Evolutionary conservation across 805 yeast species (phyloP), one percentile per base, ranked within the genome.

Genomic region (Hanseniaspora meyeri): DNA sequence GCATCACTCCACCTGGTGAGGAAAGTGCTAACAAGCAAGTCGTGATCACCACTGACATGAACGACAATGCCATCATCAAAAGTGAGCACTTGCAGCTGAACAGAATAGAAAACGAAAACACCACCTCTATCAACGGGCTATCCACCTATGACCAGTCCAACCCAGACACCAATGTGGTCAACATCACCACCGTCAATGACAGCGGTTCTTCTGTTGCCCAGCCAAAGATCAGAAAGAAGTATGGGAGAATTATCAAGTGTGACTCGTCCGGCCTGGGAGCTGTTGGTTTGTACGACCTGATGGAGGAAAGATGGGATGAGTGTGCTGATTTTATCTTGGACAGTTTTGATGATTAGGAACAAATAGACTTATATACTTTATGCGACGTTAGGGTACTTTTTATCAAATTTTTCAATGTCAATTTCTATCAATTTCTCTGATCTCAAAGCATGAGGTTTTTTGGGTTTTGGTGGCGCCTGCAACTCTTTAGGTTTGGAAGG

Each of bases 191-290:
- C 4, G 31, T 53, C 19, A 24, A 24, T 14, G 57, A 38, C 8
- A 14, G 29, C 7, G 19, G 34, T 29, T 38, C 24, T 11, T 24
- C 43, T 16, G 39, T 46, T 16, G 36, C 51, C 4, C 57, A 53
- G 39, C 50, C 57, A 65, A 78, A 83, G 65, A 96, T 96, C 40
- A 79, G 97, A 66, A 82, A 87, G 68, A 91, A 89, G 68, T 88
- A 82, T 65, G 98, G 98, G 24, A 77, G 96, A 59, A 96, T 93
- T 2, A 69, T 90, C 53, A 80, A 83, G 62, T 78, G 93, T 6
- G 81, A 53, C 29, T 45, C 37, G 4, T 53, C 57, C 16, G 57
- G 57, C 9, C n/a, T 46, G 8, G 57, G 81, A 46, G 61, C 75
- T 29, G 91, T 85, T 62, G 89, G 91, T 1, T 65, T 90, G 58